Percentiles rank a stretch among this genome's conserved stretches.
phyloP scores from a whole-genome alignment of 345 rosid genomes.

The Rhizophora mangle region DNA sequence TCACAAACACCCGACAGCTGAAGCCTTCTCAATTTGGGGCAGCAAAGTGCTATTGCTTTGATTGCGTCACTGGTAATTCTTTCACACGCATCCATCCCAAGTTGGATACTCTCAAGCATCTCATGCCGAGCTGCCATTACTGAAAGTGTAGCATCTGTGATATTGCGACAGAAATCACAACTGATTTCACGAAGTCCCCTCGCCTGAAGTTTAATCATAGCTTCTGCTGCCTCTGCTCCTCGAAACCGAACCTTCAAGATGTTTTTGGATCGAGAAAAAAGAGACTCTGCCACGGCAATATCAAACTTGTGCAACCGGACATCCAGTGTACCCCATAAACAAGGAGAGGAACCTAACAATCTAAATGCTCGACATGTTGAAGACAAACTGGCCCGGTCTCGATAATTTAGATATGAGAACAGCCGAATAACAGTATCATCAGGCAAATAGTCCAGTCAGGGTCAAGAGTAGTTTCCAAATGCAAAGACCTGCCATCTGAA shows the following conservation, averaged over 20 bases:
- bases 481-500: slow-evolving; percentile 16
- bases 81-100: slow-evolving; percentile 33
- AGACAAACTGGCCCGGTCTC: slow-evolving; percentile 41
- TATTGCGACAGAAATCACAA: slow-evolving; percentile 31
- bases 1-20: slow-evolving; percentile 36
- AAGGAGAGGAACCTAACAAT: slow-evolving; percentile 33
- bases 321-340: slow-evolving; percentile 34
- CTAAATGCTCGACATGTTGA: slow-evolving; percentile 33
- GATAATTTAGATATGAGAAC: slow-evolving; percentile 28
- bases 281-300: slow-evolving; percentile 9
- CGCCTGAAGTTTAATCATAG: slow-evolving; percentile 32
- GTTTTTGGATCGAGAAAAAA: slow-evolving; percentile 25
- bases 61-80: slow-evolving; percentile 39
- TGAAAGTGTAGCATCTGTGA: slow-evolving; percentile 35
- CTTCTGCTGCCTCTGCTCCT: slow-evolving; percentile 39
- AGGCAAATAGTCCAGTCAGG: slow-evolving; percentile 41
- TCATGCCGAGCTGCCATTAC: slow-evolving; percentile 36
- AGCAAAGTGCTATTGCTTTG: slow-evolving; percentile 36
- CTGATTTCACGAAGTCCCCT: slow-evolving; percentile 29
- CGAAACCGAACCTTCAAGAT: slow-evolving; percentile 32
- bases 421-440: slow-evolving; percentile 35
- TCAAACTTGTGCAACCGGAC: slow-evolving; percentile 31
- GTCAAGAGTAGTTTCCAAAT: not conserved
- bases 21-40: slow-evolving; percentile 33
- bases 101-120: slow-evolving; percentile 34